phyloP scores from a whole-genome alignment of 441 rosid genomes.

The Jatropha podagrica region DNA sequence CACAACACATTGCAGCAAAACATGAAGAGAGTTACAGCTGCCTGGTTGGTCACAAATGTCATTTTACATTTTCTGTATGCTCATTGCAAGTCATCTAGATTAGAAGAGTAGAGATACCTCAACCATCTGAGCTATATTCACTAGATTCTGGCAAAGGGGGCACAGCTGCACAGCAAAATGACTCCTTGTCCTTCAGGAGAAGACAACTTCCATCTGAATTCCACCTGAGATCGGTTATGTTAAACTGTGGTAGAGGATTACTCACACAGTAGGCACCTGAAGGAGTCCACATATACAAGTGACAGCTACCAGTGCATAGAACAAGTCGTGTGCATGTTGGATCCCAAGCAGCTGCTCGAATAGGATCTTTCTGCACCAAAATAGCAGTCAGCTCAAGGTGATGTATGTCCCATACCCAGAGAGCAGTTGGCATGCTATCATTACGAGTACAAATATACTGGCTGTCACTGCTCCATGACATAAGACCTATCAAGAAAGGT shows the following conservation, averaged over 20 bases:
- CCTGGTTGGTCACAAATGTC: background rate
- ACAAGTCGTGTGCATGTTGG: conserved; percentile 81
- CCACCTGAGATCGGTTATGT: conserved; percentile 81
- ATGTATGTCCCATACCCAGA: conserved; percentile 95
- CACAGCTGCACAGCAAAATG: conserved; percentile 83
- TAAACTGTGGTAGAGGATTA: conserved; percentile 72
- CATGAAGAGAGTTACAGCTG: background rate
- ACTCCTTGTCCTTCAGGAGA: conserved; percentile 88
- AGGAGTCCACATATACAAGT: conserved; percentile 94
- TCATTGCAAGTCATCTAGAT: background rate
- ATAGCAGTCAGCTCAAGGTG: conserved; percentile 86
- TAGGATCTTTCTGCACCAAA: conserved; percentile 87
- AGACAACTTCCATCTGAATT: conserved; percentile 90
- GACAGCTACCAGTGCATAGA: conserved; percentile 89
- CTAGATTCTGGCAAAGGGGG: conserved; percentile 76
- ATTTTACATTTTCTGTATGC: background rate
- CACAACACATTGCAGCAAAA: background rate
- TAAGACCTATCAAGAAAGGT: conserved; percentile 50
- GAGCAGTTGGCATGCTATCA: conserved; percentile 85
- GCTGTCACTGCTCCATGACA: conserved; percentile 96
- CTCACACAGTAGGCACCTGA: conserved; percentile 89
- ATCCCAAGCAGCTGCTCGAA: conserved; percentile 88
- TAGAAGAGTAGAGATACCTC: conserved; percentile 22
- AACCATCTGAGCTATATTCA: conserved; percentile 92
- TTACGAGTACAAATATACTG: conserved; percentile 82